Evolutionary conservation across 1,284 basidiomycete genomes (phyloP).

Genomic region (Tausonia pullulans): DNA sequence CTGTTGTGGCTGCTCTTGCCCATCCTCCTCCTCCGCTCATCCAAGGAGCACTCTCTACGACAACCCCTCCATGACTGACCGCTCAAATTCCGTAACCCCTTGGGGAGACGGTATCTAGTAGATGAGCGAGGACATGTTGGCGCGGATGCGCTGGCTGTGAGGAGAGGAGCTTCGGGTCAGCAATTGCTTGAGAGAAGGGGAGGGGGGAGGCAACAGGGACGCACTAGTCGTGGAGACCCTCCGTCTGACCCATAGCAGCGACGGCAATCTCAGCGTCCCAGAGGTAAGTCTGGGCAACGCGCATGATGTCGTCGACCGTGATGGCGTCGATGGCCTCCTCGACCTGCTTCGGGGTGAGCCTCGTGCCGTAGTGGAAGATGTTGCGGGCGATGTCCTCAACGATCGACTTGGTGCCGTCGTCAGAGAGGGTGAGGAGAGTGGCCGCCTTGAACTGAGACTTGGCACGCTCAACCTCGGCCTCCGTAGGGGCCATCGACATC

Average conservation of each 20-base stretch:
- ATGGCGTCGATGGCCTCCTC: slow-evolving; percentile 87
- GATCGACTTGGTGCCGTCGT: slow-evolving; percentile 85
- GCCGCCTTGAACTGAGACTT: slow-evolving; percentile 97
- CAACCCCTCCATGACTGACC: no score
- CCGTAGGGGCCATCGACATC: slow-evolving; percentile 78
- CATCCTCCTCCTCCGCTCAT: no score
- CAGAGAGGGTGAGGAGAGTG: slow-evolving; percentile 61
- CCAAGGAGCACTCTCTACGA: no score
- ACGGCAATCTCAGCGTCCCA: slow-evolving; percentile 46
- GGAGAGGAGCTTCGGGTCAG: slow-evolving; percentile 38
- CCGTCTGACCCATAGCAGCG: slow-evolving; percentile 70
- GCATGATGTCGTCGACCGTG: slow-evolving; percentile 68
- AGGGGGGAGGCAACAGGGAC: slow-evolving; percentile 29
- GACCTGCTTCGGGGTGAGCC: slow-evolving; percentile 86
- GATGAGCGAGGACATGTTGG: slow-evolving; percentile 33
- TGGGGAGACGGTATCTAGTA: slow-evolving; percentile 20
- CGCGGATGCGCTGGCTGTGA: slow-evolving; percentile 11
- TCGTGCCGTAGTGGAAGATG: slow-evolving; percentile 82
- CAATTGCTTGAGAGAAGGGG: slow-evolving; percentile 45
- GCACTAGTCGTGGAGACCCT: slow-evolving; percentile 55
- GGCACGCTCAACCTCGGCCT: slow-evolving; percentile 85
- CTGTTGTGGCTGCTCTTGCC: no score
- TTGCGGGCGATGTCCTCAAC: slow-evolving; percentile 98
- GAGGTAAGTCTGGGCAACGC: slow-evolving; percentile 37
- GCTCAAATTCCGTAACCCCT: neutral